Evolutionary conservation across 2,329 filamentous ascomycete species (phyloP), one percentile per base, ranked within the genome.

Genomic region (Pezicula carpinea): DNA sequence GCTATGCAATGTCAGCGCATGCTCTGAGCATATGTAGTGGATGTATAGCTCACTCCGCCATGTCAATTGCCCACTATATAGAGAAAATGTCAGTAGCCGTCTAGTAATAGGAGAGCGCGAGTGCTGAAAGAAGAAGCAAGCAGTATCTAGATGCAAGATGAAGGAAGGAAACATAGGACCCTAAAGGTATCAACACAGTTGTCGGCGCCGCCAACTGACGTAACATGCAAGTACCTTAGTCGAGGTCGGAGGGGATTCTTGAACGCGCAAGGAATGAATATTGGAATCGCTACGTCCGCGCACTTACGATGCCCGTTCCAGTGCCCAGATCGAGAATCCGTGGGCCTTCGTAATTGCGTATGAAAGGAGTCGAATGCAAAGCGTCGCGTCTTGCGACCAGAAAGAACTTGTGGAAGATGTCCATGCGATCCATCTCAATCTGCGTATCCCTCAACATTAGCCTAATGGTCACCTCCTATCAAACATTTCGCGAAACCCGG

Each of bases 11-110:
- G 22, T 40, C n/a, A 33, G 21, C 23, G n/a, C 32, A 38, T 19
- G 19, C 36, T 7, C 13, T 10, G 34, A 18, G 19, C 6, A 65
- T 6, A 3, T 13, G 7, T 23, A 22, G 18, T 39, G 21, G 44
- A 42, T 52, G 41, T 48, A 8, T 45, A 59, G 69, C 80, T 69
- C 72, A 89, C 78, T 87, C 83, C 53, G 87, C 86, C 69, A 96
- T 85, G 56, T 92, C 86, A 58, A 95, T 87, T 34, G 86, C 81
- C 92, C 92, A 97, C n/a, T n/a, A n/a, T n/a, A n/a, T n/a, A n/a
- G n/a, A n/a, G n/a, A n/a, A n/a, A n/a, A n/a, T n/a, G n/a, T n/a
- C n/a, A n/a, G n/a, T n/a, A n/a, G n/a, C n/a, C n/a, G n/a, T n/a
- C n/a, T n/a, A n/a, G n/a, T n/a, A n/a, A n/a, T n/a, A n/a, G n/a